A percentile compares a stretch with the other conserved stretches of the same genome.
Evolutionary conservation across 1,284 basidiomycete species (phyloP).

Genomic region (Porodaedalea pini): DNA sequence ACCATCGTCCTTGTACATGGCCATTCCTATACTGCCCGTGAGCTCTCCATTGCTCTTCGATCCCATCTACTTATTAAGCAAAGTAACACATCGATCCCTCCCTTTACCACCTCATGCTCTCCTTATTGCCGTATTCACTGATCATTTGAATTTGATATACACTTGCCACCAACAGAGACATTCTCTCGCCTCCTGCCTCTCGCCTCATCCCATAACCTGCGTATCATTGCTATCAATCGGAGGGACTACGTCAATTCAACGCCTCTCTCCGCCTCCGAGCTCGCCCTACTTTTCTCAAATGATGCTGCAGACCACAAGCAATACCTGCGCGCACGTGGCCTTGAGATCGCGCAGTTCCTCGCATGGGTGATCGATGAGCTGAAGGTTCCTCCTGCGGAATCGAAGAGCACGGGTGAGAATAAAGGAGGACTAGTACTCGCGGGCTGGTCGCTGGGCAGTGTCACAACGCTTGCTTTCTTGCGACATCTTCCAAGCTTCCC

Average conservation of each 20-base stretch:
- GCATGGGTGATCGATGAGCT: constrained; percentile 15
- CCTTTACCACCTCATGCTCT: not conserved
- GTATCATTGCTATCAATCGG: constrained; percentile 19
- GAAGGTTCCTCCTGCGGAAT: constrained; percentile 5
- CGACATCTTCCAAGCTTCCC: constrained; percentile 6
- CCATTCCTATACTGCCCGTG: constrained; percentile 5
- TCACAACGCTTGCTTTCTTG: constrained; percentile 10
- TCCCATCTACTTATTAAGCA: not conserved
- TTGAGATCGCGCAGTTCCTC: constrained; percentile 21
- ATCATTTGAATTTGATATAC: not conserved
- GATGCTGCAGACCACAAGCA: not conserved
- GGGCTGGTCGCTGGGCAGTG: constrained; percentile 22
- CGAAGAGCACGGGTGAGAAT: not conserved
- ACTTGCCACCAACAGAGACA: not conserved
- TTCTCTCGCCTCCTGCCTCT: constrained; percentile 9
- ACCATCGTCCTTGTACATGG: constrained; percentile 16
- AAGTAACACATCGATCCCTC: too few species aligned
- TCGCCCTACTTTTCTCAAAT: constrained; percentile 5
- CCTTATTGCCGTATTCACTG: not conserved
- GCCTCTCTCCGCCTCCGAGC: constrained; percentile 9
- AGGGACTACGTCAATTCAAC: constrained; percentile 21
- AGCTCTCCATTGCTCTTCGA: not conserved
- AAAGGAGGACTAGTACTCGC: constrained; percentile 16
- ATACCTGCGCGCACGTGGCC: constrained; percentile 15
- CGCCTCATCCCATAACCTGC: constrained; percentile 2